Conservation (phyloP, 495 filamentous ascomycete species). For the Xylaria scruposa region DNA sequence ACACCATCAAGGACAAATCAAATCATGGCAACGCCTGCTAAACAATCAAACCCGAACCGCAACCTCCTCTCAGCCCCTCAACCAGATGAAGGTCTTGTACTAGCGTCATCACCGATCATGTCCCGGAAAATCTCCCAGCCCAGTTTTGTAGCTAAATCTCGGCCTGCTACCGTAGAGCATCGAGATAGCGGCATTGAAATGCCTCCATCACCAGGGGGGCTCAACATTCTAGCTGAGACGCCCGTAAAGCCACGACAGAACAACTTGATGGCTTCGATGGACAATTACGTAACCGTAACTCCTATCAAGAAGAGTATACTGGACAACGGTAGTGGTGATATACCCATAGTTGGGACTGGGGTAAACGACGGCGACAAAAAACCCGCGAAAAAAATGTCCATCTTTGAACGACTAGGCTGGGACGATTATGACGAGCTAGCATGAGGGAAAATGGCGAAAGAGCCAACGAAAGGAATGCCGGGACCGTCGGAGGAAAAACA, state of each 20-base stretch:
- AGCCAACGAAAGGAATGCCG: not conserved
- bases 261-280: conserved; percentile 5
- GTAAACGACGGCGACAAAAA: conserved; percentile 23
- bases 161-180: conserved; percentile 28
- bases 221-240: conserved; percentile 44
- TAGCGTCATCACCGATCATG: conserved; percentile 52
- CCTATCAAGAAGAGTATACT: conserved; percentile 49
- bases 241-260: conserved; percentile 41
- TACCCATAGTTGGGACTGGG: conserved; percentile 30
- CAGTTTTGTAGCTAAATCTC: conserved; percentile 37
- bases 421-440: conserved; percentile 62
- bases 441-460: conserved; percentile 11
- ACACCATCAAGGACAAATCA: conserved; percentile 15
- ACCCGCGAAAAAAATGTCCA: conserved; percentile 49
- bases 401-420: conserved; percentile 81
- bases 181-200: conserved; percentile 44
- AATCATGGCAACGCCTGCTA: conserved; percentile 44
- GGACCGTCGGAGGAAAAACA: not conserved
- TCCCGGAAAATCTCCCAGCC: conserved; percentile 57
- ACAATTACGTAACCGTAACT: conserved; percentile 32
- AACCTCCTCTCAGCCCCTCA: conserved; percentile 32
- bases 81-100: conserved; percentile 32
- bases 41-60: conserved; percentile 17
- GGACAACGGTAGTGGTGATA: conserved; percentile 44
- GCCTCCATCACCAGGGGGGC: conserved; percentile 48